Conservation (phyloP, 1,139 yeast genomes). For the Hemisphaericaspora xylofermentans region DNA sequence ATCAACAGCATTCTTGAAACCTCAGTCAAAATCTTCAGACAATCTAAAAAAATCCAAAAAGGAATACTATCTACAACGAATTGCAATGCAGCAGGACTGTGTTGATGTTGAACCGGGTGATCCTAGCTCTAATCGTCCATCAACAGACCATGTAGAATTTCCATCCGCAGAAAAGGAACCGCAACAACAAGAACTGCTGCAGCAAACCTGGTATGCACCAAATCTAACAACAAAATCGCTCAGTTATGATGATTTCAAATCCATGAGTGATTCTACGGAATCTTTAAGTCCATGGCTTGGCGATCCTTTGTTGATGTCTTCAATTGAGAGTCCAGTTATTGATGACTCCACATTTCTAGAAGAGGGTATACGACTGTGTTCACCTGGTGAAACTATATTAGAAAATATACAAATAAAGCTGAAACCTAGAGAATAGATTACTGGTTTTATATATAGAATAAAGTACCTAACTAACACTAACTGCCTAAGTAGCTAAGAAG, state of each 20-base stretch:
- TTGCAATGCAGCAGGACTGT: constrained; percentile 46
- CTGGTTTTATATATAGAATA: neutral
- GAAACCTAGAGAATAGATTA: neutral
- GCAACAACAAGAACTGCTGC: too few species aligned
- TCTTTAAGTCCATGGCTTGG: neutral
- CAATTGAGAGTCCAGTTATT: neutral
- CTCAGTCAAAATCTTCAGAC: neutral
- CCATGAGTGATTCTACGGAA: neutral
- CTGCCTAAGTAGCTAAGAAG: too few species aligned
- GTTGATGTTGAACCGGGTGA: constrained; percentile 20
- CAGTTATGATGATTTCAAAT: neutral
- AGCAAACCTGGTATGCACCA: neutral
- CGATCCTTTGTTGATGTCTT: neutral
- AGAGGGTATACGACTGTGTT: neutral
- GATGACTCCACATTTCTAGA: neutral
- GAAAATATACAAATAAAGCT: neutral
- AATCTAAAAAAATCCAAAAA: constrained; percentile 10
- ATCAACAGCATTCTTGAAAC: neutral
- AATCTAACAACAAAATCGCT: neutral
- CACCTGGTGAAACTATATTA: neutral
- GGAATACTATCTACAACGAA: constrained; percentile 28
- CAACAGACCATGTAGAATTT: neutral
- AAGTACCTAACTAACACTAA: too few species aligned
- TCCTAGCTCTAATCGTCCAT: neutral
- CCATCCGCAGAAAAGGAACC: neutral